A percentile compares a stretch with the other conserved stretches of the same genome.
Conservation (phyloP, 805 yeast genomes). For the Nakazawaea wickerhamii region DNA sequence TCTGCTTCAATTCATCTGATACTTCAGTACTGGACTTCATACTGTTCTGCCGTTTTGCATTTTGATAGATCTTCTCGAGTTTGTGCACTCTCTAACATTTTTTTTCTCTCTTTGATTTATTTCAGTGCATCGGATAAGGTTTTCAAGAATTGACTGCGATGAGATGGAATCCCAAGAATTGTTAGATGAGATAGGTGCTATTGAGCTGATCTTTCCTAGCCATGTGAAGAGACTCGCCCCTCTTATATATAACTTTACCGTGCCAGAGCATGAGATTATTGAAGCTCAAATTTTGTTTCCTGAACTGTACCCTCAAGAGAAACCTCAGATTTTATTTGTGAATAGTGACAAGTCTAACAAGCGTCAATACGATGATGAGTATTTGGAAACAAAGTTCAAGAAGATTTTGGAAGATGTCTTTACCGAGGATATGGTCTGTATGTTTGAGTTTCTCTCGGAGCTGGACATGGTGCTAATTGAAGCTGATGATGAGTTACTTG, state of each 20-base stretch:
- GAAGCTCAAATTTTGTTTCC: constrained; percentile 71
- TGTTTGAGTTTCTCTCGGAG: constrained; percentile 74
- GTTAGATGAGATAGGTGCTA: constrained; percentile 71
- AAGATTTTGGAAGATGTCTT: constrained; percentile 51
- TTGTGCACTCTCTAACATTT: constrained; percentile 8
- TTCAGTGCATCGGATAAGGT: background rate
- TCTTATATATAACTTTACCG: constrained; percentile 38
- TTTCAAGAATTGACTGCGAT: background rate
- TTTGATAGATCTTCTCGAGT: background rate
- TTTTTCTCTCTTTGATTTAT: background rate
- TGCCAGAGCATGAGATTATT: constrained; percentile 61
- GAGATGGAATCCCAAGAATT: constrained; percentile 40
- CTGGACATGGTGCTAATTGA: constrained; percentile 47
- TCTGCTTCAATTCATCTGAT: constrained; percentile 29
- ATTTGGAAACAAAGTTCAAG: constrained; percentile 40
- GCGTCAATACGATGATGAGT: constrained; percentile 34
- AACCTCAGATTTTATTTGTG: constrained; percentile 63
- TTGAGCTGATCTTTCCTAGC: constrained; percentile 83
- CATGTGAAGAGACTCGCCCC: constrained; percentile 36
- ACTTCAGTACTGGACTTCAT: background rate
- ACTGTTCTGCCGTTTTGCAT: background rate
- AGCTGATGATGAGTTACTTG: constrained; percentile 29
- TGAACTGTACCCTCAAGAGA: constrained; percentile 54
- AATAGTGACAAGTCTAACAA: constrained; percentile 17
- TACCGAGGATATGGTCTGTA: constrained; percentile 59